A percentile compares a stretch with the other conserved stretches of the same genome.
Evolutionary conservation across 2,329 filamentous ascomycete species (phyloP).

Genomic region (Annulohypoxylon truncatum): DNA sequence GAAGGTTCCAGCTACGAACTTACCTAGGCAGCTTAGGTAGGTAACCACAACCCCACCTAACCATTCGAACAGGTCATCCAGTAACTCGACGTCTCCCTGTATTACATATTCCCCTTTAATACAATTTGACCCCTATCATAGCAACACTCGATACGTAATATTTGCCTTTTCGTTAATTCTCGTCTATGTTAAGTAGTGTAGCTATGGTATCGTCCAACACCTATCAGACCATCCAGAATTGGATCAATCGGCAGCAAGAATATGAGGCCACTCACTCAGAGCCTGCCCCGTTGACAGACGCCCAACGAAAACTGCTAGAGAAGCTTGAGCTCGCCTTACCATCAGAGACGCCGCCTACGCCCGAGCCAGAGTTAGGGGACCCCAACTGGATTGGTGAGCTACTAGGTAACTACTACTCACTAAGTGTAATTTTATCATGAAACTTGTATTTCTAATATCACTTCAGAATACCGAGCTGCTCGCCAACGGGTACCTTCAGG

Average conservation of each 20-base stretch:
- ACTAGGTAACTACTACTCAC: slow-evolving; percentile 47
- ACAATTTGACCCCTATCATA: not conserved
- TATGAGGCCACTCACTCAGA: slow-evolving; percentile 48
- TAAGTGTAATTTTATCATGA: slow-evolving; percentile 29
- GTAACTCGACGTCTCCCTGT: not conserved
- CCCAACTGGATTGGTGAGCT: slow-evolving; percentile 57
- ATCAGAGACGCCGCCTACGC: slow-evolving; percentile 5
- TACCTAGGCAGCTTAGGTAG: no score
- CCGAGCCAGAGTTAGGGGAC: slow-evolving; percentile 45
- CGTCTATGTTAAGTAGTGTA: not conserved
- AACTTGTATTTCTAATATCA: slow-evolving; percentile 41
- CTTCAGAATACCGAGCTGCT: slow-evolving; percentile 49
- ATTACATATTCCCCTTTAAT: not conserved
- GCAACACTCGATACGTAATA: not conserved
- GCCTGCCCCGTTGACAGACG: slow-evolving; percentile 53
- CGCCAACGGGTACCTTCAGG: slow-evolving; percentile 23
- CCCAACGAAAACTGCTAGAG: slow-evolving; percentile 56
- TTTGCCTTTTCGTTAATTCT: not conserved
- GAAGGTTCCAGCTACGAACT: not conserved
- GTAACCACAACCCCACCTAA: not conserved
- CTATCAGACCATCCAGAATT: slow-evolving; percentile 42
- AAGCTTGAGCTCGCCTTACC: slow-evolving; percentile 51
- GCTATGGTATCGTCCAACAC: slow-evolving; percentile 37
- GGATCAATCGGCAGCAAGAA: slow-evolving; percentile 52
- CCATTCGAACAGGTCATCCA: not conserved